These are phyloP conservation scores for Aspergillus brunneoviolaceus DNA, from an alignment of 2,329 filamentous ascomycete species.

Conservation along the genomic window DNA sequence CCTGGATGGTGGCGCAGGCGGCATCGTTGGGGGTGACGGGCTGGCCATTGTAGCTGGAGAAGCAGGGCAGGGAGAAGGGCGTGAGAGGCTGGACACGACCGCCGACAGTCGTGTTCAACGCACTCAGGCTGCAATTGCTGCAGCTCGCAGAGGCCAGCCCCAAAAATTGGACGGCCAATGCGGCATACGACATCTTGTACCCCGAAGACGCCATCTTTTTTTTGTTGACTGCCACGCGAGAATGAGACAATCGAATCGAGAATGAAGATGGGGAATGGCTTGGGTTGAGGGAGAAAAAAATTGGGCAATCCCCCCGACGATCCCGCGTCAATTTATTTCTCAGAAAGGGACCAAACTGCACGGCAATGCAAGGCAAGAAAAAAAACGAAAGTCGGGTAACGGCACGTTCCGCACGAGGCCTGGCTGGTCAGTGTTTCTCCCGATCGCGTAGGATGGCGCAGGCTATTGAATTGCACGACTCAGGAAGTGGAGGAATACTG, in stretches of 20 bases:
- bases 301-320: slow-evolving; percentile 1
- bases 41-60: slow-evolving; percentile 15
- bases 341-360: neutral
- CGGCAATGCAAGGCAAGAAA: too few relatives aligned
- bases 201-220: slow-evolving; percentile 7
- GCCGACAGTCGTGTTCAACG: slow-evolving; percentile 10
- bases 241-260: slow-evolving; percentile 5
- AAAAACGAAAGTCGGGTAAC: too few relatives aligned
- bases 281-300: neutral
- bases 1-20: slow-evolving; percentile 11
- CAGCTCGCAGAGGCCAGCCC: neutral
- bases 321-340: slow-evolving; percentile 1
- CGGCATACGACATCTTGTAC: slow-evolving; percentile 1
- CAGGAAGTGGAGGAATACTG: neutral
- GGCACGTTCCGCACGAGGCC: too few relatives aligned
- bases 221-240: neutral
- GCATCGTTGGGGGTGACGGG: slow-evolving; percentile 5
- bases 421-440: too few relatives aligned
- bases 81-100: slow-evolving; percentile 13
- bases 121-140: slow-evolving; percentile 3
- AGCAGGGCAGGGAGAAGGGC: slow-evolving; percentile 16
- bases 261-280: neutral
- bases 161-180: slow-evolving; percentile 2
- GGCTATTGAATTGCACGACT: neutral
- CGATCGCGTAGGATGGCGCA: neutral